phyloP scores from a whole-genome alignment of 768 basidiomycete species.

The Phanerochaete carnosa region DNA sequence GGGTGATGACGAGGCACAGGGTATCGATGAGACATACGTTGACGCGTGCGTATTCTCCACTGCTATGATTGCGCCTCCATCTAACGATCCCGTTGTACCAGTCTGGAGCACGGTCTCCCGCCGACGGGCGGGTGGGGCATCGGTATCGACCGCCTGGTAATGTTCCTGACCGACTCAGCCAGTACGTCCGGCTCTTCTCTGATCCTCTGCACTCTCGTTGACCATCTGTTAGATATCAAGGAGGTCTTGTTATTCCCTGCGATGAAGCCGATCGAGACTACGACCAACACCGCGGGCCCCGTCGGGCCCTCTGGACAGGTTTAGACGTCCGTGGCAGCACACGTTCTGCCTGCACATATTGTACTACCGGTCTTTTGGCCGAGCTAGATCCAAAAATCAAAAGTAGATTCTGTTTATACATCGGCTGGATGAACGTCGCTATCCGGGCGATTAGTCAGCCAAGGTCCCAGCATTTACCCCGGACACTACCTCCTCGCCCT shows the following conservation, averaged over 20 bases:
- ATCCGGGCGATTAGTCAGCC: slow-evolving; percentile 2
- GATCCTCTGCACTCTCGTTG: no score
- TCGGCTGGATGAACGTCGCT: background rate
- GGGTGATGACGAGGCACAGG: slow-evolving; percentile 98
- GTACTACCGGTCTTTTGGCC: no score
- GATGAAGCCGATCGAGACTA: slow-evolving; percentile 85
- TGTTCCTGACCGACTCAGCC: slow-evolving; percentile 96
- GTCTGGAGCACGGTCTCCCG: slow-evolving; percentile 94
- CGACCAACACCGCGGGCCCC: no score
- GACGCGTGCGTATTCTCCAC: slow-evolving; percentile 83
- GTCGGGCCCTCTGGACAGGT: slow-evolving; percentile 29
- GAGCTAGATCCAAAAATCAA: no score
- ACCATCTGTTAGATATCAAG: slow-evolving; percentile 74
- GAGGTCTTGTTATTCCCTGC: slow-evolving; percentile 96
- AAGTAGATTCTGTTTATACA: no score
- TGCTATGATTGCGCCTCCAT: no score
- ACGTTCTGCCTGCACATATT: no score
- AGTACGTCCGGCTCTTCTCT: slow-evolving; percentile 49
- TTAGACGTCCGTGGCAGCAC: slow-evolving; percentile 15
- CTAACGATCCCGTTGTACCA: no score
- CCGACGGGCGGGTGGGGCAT: slow-evolving; percentile 98
- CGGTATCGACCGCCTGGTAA: slow-evolving; percentile 94
- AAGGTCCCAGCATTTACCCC: background rate
- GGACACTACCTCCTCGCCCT: background rate
- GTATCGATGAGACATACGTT: slow-evolving; percentile 92